phyloP scores from a whole-genome alignment of 139 green algal species.

The Coccomyxa sp. region DNA sequence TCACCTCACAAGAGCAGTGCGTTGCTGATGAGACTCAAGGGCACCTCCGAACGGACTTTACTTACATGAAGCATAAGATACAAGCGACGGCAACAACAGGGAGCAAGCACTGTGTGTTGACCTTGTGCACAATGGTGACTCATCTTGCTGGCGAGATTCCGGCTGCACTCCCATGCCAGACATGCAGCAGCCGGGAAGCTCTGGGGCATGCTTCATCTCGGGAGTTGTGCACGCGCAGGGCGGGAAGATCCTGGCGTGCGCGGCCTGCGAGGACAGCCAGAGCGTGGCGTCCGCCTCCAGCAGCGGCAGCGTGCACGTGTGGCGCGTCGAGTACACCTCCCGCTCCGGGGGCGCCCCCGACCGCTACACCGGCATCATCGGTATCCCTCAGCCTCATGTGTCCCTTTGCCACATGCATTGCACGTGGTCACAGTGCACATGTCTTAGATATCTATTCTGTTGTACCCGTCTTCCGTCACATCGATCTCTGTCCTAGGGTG shows the following conservation, averaged over 20 bases:
- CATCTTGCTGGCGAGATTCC: not conserved
- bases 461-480: too few relatives aligned
- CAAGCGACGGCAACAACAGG: not conserved
- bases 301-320: slow-evolving; percentile 78
- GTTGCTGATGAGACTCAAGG: too few relatives aligned
- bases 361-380: slow-evolving; percentile 46
- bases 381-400: not conserved
- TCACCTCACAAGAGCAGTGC: too few relatives aligned
- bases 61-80: too few relatives aligned
- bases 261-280: slow-evolving; percentile 46
- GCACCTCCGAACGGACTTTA: too few relatives aligned
- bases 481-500: too few relatives aligned
- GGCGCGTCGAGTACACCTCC: slow-evolving; percentile 73
- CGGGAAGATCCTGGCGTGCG: slow-evolving; percentile 39
- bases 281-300: slow-evolving; percentile 58
- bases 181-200: too few relatives aligned
- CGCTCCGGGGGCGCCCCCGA: slow-evolving; percentile 35
- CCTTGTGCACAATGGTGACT: not conserved
- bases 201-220: not conserved
- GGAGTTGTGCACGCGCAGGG: not conserved
- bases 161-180: not conserved
- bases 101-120: not conserved
- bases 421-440: too few relatives aligned
- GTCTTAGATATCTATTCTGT: too few relatives aligned
- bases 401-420: not conserved